Conservation (phyloP, 2,329 filamentous ascomycete species). For the Sphaceloma murrayae region DNA sequence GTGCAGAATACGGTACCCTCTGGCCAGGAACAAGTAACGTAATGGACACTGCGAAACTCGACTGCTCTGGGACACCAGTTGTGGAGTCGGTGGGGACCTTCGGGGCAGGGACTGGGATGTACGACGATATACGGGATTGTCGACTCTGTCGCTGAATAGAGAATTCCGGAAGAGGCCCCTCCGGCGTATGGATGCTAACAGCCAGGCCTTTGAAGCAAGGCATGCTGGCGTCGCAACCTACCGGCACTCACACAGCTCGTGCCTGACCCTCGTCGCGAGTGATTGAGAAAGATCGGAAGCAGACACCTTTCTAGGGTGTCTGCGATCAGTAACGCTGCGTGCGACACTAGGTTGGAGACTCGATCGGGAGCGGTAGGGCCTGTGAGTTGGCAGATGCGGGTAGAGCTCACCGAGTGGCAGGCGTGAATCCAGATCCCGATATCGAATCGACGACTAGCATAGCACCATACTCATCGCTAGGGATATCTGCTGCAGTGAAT, state of each 20-base stretch:
- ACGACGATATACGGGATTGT: constrained; percentile 86
- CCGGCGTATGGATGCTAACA: constrained; percentile 83
- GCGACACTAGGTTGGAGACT: no score
- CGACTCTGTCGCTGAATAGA: constrained; percentile 91
- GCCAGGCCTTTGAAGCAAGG: constrained; percentile 99
- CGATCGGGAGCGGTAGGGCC: no score
- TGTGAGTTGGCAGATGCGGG: background rate
- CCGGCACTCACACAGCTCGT: constrained; percentile 14
- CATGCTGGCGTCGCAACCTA: constrained; percentile 41
- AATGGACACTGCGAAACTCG: constrained; percentile 96
- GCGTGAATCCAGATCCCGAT: background rate
- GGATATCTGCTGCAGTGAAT: background rate
- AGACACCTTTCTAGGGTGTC: no score
- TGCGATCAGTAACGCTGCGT: no score
- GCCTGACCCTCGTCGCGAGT: background rate
- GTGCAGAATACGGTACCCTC: constrained; percentile 84
- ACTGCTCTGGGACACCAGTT: constrained; percentile 73
- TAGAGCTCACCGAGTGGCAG: constrained; percentile 2
- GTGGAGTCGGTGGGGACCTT: constrained; percentile 57
- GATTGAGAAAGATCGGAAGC: background rate
- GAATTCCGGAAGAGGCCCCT: constrained; percentile 76
- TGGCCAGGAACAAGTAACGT: constrained; percentile 83
- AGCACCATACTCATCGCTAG: background rate
- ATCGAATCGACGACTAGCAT: background rate
- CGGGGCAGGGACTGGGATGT: constrained; percentile 89